Base-by-base conservation (phyloP, 352 stramenopile species). In the Globisporangium takayamanum region DNA sequence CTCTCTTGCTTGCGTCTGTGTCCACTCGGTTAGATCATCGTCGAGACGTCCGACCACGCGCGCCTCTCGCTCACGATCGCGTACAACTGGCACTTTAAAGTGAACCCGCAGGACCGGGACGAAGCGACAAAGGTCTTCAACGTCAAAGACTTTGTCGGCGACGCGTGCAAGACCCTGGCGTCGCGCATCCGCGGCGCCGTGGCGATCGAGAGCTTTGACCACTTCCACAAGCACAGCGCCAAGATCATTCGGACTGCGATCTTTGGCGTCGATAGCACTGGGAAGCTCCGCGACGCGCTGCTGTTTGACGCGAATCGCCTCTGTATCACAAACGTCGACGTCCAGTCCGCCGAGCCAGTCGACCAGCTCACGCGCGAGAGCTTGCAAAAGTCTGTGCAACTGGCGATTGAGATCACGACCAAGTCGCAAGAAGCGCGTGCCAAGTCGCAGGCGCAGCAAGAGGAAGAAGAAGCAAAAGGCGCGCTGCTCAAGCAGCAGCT, bases 331-430 rank as follows among this genome's bases (percentile, higher is more conserved):
- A 92, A 92, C 64, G 80, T 92, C 10, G 82, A 92, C 51, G 84
- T 92, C 41, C 82, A 92, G 46, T 88, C 78, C 7, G 82, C 80
- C 25, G 82, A 92, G 55, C 82, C 82, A 2, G 82, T 92, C 28
- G 82, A 92, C 20, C 68, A 75, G 11, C 64, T 86, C 41, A 92
- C 82, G 3, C 78, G 82, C 25, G 75, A 87, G 55, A 89, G 78
- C 64, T 62, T 92, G 37, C 82, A 92, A 60, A 90, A 89, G 60
- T 89, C 78, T 1, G 82, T 92, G 47, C 82, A 92, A 41, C 57
- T 92, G n/a, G 82, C 82, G 26, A 92, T 92, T 48, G 80, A 90
- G 57, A 92, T 92, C 72, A 92, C 82, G 37, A 92, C 82, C 48
- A 88, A 92, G 53, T 90, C 80, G 1, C 82, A 92, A 50, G 82